Base-by-base conservation (phyloP, 345 rosid genomes). In the Lagerstroemia speciosa region DNA sequence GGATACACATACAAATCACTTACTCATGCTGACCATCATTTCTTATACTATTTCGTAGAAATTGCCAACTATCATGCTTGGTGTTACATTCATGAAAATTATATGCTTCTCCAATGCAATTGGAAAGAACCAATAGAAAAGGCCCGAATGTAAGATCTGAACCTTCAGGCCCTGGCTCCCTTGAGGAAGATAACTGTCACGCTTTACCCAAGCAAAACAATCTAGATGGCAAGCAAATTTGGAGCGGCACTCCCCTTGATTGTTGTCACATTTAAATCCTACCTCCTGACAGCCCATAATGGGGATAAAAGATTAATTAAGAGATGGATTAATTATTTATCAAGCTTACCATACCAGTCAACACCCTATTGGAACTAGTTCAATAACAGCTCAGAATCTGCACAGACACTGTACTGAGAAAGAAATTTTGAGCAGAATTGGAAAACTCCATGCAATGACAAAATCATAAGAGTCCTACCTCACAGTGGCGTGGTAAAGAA, bases 171-270 rank as follows among this genome's bases (percentile, higher is more conserved):
- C 97, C 0, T 93, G 98, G 80, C 98, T 93, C 67, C 98, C 98
- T 69, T 93, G 98, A 68, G 98, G 98, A 41, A 93, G 96, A 85
- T 93, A 93, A 79, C 98, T 93, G 68, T 93, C 98, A 79, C 98
- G 97, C 79, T 91, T 93, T 76, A 93, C 98, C 98, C 98, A 93
- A 74, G 98, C 98, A 82, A 87, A 89, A 83, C 97, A 93, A 82
- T 93, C 98, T 79, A 93, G 81, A 83, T 93, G 98, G 77, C 98
- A 93, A 67, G 90, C 83, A 77, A 91, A 91, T 79, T 85, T 91
- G 73, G 96, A 83, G 77, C 86, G 97, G 73, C 98, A 93, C 79
- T 93, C 97, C 68, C 98, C 98, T 77, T 91, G 97, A 74, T 78
- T 93, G 63, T 84, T 80, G 81, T 93, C 90, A 48, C 96, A 91